phyloP scores from a whole-genome alignment of 352 stramenopile species.

The Phytophthora crassamura region DNA sequence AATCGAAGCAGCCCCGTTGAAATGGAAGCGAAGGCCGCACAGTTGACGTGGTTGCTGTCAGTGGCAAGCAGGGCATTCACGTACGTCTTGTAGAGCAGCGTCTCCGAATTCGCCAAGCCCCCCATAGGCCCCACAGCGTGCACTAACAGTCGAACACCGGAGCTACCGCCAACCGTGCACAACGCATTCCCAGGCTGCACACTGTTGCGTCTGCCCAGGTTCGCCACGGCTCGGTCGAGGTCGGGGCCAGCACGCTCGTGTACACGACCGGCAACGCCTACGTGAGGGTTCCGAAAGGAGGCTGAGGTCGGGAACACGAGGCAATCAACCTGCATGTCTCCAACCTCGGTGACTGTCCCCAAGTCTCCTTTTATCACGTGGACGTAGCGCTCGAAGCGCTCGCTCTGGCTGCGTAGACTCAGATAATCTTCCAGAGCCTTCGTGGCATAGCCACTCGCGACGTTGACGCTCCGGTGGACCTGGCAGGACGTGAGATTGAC shows the following conservation, averaged over 20 bases:
- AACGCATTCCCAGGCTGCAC: slow-evolving; percentile 30
- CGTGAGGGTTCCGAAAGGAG: slow-evolving; percentile 43
- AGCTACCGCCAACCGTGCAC: slow-evolving; percentile 52
- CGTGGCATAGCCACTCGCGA: slow-evolving; percentile 18
- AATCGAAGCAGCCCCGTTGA: slow-evolving; percentile 54
- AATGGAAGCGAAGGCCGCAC: slow-evolving; percentile 60
- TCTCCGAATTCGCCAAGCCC: neutral
- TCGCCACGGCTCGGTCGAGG: slow-evolving; percentile 26
- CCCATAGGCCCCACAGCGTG: slow-evolving; percentile 57
- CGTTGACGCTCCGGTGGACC: slow-evolving; percentile 20
- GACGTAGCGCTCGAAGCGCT: slow-evolving; percentile 45
- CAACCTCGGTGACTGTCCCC: slow-evolving; percentile 38
- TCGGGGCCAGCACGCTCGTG: slow-evolving; percentile 52
- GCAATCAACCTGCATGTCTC: slow-evolving; percentile 51
- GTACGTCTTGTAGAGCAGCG: slow-evolving; percentile 63
- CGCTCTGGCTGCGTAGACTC: slow-evolving; percentile 47
- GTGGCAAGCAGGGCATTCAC: slow-evolving; percentile 45
- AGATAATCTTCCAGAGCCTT: slow-evolving; percentile 44
- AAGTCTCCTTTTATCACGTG: slow-evolving; percentile 56
- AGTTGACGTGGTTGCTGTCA: slow-evolving; percentile 44
- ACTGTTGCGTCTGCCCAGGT: slow-evolving; percentile 6
- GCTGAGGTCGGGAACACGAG: slow-evolving; percentile 65
- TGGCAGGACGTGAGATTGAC: slow-evolving; percentile 6
- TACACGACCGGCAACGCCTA: slow-evolving; percentile 54
- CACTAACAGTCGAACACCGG: slow-evolving; percentile 54